Percentiles rank a stretch among this genome's conserved stretches.
Evolutionary conservation across 2,329 filamentous ascomycete species (phyloP).

Genomic region (Aspergillus novofumigatus): DNA sequence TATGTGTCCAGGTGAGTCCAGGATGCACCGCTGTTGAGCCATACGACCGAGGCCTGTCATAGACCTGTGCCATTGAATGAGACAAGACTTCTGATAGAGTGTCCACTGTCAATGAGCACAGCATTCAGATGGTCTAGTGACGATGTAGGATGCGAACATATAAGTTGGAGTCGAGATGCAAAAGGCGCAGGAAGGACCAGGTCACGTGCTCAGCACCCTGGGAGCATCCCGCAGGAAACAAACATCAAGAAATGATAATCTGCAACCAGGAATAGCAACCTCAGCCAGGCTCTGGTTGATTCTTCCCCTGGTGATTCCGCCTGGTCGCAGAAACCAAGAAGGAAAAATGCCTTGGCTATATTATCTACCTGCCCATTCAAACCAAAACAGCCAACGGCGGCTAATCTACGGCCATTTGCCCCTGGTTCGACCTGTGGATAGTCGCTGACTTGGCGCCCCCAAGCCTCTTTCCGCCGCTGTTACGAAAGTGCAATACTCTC

Average conservation of each 20-base stretch:
- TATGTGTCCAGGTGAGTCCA: neutral
- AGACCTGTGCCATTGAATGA: neutral
- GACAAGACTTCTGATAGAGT: neutral
- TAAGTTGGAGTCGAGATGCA: neutral
- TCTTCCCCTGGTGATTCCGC: neutral
- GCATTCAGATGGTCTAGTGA: neutral
- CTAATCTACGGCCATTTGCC: slow-evolving; percentile 16
- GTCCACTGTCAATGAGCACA: neutral
- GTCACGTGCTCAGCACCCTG: slow-evolving; percentile 19
- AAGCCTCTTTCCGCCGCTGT: slow-evolving; percentile 13
- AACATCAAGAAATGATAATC: neutral
- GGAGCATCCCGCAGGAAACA: neutral
- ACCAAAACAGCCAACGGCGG: slow-evolving; percentile 23
- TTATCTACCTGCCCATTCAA: neutral
- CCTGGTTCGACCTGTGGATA: slow-evolving; percentile 12
- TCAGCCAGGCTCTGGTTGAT: neutral
- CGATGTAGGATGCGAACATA: neutral
- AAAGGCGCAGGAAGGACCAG: neutral
- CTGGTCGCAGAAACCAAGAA: neutral
- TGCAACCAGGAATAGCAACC: neutral
- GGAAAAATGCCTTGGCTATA: neutral
- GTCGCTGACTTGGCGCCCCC: slow-evolving; percentile 24
- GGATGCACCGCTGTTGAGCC: neutral
- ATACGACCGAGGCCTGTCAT: neutral
- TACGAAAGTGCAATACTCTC: slow-evolving; percentile 6